Evolutionary conservation across 2,329 filamentous ascomycete genomes (phyloP), one percentile per base, ranked within the genome.

Genomic region (Akanthomyces lecanii): DNA sequence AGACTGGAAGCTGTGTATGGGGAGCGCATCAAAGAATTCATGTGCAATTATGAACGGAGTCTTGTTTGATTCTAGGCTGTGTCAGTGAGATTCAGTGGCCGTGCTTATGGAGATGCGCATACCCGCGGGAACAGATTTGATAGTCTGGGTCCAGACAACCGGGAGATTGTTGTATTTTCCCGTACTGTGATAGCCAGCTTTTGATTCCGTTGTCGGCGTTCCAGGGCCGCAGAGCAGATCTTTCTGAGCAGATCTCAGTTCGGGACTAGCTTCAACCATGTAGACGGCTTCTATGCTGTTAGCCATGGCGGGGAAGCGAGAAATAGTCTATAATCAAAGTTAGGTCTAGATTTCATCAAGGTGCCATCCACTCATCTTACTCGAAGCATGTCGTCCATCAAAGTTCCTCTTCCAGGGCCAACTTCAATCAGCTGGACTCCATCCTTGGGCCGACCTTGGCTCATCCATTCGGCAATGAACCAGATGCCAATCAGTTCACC

Each of bases 11-110:
- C 91, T 88, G 74, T 99, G 93, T 69, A 99, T 97, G 40, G 95
- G 95, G 0, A 99, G 87, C 2, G 95, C 95, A 69, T 99, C 95
- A 78, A 99, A 99, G 81, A 99, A 98, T 74, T 99, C 95, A 74
- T 99, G 95, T 5, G 95, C 95, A 55, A 98, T 85, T 65, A 99
- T 96, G 75, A 98, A 96, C 0, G 95, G 94, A 25, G 88, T 90
- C 72, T 89, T 90, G 65, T 83, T 82, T 25, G 86, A 77, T 65
- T 85, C 87, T 88, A 67, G 57, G 30, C 2, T 10, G 52, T 18
- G 56, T 63, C 3, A 52, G 42, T 38, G 6, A 21, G 12, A 10
- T 50, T 30, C 48, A 28, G 40, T 51, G 63, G 33, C 62, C 11
- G 10, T n/a, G 12, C 10, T 21, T 42, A 12, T 21, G 5, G 28